Conservation (phyloP, 306 rosid species). For the Corylus americana region DNA sequence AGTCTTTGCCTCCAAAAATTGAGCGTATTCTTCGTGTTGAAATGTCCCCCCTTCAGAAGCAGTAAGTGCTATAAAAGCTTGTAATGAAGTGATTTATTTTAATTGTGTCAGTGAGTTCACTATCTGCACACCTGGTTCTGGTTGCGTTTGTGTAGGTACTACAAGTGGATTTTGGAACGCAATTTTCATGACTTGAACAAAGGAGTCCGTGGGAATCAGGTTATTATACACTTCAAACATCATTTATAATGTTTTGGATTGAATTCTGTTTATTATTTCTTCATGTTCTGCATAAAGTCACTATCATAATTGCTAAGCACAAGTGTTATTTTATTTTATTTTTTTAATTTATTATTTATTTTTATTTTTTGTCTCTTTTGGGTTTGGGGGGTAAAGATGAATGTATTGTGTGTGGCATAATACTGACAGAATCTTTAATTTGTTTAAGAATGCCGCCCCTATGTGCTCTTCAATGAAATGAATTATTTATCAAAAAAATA, state of each 20-base stretch:
- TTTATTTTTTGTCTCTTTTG: background rate
- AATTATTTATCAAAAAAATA: no score
- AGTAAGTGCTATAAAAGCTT: slow-evolving; percentile 49
- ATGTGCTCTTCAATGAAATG: no score
- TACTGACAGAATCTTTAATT: slow-evolving; percentile 15
- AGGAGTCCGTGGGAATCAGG: slow-evolving; percentile 99
- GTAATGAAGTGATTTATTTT: slow-evolving; percentile 6
- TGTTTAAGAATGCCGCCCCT: background rate
- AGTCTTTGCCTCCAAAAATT: slow-evolving; percentile 97
- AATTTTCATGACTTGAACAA: slow-evolving; percentile 96
- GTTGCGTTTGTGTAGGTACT: slow-evolving; percentile 64
- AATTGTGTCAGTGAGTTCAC: slow-evolving; percentile 20
- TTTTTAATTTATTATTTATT: no score
- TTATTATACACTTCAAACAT: slow-evolving; percentile 32
- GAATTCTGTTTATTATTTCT: background rate
- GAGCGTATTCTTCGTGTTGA: slow-evolving; percentile 98
- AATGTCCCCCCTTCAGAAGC: slow-evolving; percentile 99
- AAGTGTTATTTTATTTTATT: background rate
- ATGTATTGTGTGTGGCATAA: background rate
- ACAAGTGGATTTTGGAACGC: slow-evolving; percentile 99
- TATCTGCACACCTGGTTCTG: slow-evolving; percentile 19
- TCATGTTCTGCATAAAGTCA: background rate
- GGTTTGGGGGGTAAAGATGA: background rate
- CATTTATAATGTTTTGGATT: slow-evolving; percentile 8
- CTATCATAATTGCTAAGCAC: background rate